phyloP scores from a whole-genome alignment of 2,329 filamentous ascomycete genomes.

The Hysterium pulicare region DNA sequence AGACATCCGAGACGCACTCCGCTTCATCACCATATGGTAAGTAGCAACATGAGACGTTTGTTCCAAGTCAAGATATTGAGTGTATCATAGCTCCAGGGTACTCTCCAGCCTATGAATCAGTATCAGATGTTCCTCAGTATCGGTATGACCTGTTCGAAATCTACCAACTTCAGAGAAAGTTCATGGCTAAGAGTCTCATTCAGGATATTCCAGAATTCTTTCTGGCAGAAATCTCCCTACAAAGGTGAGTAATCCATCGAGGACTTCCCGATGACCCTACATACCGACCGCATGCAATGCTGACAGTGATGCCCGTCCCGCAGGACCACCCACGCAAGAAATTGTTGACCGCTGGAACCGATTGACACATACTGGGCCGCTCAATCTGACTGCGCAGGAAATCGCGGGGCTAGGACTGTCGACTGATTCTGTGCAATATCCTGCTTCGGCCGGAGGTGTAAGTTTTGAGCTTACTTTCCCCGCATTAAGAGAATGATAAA shows the following conservation, averaged over 20 bases:
- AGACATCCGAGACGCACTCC: neutral
- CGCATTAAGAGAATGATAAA: no score
- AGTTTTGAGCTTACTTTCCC: neutral
- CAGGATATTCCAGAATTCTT: conserved; percentile 5
- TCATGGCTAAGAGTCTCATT: no score
- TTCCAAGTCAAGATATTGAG: no score
- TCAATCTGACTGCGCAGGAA: conserved; percentile 5
- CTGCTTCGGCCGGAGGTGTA: neutral
- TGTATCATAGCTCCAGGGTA: no score
- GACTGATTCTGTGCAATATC: neutral
- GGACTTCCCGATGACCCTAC: neutral
- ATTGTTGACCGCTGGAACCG: conserved; percentile 4
- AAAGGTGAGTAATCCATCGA: conserved; percentile 3
- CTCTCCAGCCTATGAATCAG: no score
- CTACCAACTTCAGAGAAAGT: no score
- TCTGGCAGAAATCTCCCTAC: conserved; percentile 6
- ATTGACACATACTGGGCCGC: conserved; percentile 5
- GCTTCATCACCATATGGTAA: neutral
- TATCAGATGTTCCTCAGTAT: no score
- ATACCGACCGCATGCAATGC: neutral
- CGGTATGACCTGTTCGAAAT: no score
- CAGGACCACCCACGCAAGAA: neutral
- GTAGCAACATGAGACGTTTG: no score
- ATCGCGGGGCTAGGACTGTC: conserved; percentile 1
- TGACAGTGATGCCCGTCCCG: neutral